Evolutionary conservation across 2,329 filamentous ascomycete genomes (phyloP).

Genomic region (Tothia fuscella): DNA sequence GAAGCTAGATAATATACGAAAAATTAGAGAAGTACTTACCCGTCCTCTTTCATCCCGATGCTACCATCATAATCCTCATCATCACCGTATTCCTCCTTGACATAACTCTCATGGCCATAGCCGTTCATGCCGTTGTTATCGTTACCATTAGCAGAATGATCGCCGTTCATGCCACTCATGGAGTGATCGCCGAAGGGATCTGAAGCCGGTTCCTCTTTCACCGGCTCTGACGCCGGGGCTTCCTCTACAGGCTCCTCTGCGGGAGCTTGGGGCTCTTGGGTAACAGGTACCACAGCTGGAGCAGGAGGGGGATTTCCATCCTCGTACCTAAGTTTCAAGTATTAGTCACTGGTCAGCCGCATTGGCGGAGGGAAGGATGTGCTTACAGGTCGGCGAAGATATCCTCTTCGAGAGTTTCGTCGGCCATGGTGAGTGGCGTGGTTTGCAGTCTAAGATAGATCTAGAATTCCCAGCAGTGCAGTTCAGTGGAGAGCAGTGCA

Average conservation of each 20-base stretch:
- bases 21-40: slow-evolving; percentile 55
- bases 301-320: slow-evolving; percentile 18
- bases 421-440: slow-evolving; percentile 68
- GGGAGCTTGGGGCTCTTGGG: background rate
- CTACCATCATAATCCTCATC: slow-evolving; percentile 33
- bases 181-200: background rate
- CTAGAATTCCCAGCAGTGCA: too few relatives aligned
- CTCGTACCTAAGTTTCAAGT: slow-evolving; percentile 23
- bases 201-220: slow-evolving; percentile 7
- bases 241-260: slow-evolving; percentile 11
- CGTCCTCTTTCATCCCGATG: slow-evolving; percentile 78
- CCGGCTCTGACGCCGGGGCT: slow-evolving; percentile 14
- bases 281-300: slow-evolving; percentile 13
- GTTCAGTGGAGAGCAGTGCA: too few relatives aligned
- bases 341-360: background rate
- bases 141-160: slow-evolving; percentile 21
- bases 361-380: slow-evolving; percentile 20
- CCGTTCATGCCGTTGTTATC: slow-evolving; percentile 19
- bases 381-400: slow-evolving; percentile 91
- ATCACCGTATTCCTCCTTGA: slow-evolving; percentile 21
- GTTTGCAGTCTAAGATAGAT: too few relatives aligned
- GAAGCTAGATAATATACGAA: too few relatives aligned
- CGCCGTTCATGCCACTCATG: slow-evolving; percentile 9
- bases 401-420: slow-evolving; percentile 80
- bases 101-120: slow-evolving; percentile 18